Evolutionary conservation across 2,329 filamentous ascomycete species (phyloP).

Genomic region (Xylaria sp.): DNA sequence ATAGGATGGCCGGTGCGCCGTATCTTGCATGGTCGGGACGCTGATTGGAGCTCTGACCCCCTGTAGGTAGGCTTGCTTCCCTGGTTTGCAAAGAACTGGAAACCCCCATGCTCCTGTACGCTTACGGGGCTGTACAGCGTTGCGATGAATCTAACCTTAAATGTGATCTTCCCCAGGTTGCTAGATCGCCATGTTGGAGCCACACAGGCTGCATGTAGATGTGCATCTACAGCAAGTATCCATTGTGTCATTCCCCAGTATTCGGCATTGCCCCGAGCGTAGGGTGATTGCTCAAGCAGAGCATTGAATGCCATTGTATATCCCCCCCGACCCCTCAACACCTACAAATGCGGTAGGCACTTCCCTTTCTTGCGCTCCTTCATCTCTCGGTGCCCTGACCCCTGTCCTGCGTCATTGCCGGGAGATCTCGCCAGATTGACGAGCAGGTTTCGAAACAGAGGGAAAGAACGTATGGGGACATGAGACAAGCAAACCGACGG

Average conservation of each 20-base stretch:
- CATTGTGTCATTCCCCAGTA: too few relatives aligned
- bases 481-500: not conserved
- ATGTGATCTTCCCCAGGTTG: constrained; percentile 28
- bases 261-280: not conserved
- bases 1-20: not conserved
- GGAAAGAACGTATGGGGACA: not conserved
- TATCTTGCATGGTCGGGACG: not conserved
- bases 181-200: constrained; percentile 19
- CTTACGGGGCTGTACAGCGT: constrained; percentile 1
- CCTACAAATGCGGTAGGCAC: not conserved
- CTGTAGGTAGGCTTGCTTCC: not conserved
- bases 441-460: not conserved
- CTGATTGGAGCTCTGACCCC: constrained; percentile 1
- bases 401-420: not conserved
- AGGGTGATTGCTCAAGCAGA: constrained; percentile 2
- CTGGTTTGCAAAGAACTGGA: constrained; percentile 4
- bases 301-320: not conserved
- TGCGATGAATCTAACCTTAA: constrained; percentile 24
- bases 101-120: not conserved
- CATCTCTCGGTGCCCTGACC: not conserved
- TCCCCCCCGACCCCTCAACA: not conserved
- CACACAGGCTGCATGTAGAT: not conserved
- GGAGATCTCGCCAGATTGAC: not conserved
- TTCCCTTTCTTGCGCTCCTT: not conserved
- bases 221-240: not conserved